Base-by-base conservation (phyloP, 768 basidiomycete species). In the Tulasnella sp. region DNA sequence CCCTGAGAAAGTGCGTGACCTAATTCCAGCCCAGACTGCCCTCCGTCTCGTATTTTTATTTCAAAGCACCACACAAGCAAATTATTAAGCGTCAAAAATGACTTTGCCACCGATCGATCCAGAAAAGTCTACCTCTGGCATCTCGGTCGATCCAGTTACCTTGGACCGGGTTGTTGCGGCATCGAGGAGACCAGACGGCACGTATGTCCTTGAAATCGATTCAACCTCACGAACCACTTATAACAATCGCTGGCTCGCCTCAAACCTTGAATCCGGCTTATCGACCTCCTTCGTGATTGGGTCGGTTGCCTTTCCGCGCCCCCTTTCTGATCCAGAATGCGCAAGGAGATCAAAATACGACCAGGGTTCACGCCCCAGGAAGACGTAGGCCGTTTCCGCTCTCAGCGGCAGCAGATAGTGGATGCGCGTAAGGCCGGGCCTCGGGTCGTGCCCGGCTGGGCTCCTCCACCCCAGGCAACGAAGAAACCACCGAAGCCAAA, bases 331-430 rank as follows among this genome's bases (percentile, higher is more conserved):
- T 58, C 31, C 38, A 98, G 96, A 73, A 85, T 94, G 44, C 92
- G 96, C 81, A 97, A 96, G 86, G 90, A 96, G 85, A 87, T 93
- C 79, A 96, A 92, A 87, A 92, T 98, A 81, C 89, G 96, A 38
- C 96, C 95, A 3, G 96, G 96, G 0, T 98, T 93, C 86, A 97
- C 95, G 6, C 96, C 96, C 0, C 95, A 96, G 85, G 96, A 98
- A 85, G 96, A 98, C 85, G 89, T 97, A 10, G 89, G 90, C n/a
- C 91, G 92, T 73, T 98, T 96, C 85, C 90, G 94, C 76, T 91
- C 93, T 58, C 89, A 91, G 71, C 90, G 91, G 76, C 94, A 95
- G 84, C 88, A 91, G 75, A 90, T 91, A 83, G 89, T 91, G 87
- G 94, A 95, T 79, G 85, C 88, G 36, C 88, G 85, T 81, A 92